Evolutionary conservation across 1,139 yeast genomes (phyloP), one percentile per base, ranked within the genome.

Genomic region (Candida sanyaensis): DNA sequence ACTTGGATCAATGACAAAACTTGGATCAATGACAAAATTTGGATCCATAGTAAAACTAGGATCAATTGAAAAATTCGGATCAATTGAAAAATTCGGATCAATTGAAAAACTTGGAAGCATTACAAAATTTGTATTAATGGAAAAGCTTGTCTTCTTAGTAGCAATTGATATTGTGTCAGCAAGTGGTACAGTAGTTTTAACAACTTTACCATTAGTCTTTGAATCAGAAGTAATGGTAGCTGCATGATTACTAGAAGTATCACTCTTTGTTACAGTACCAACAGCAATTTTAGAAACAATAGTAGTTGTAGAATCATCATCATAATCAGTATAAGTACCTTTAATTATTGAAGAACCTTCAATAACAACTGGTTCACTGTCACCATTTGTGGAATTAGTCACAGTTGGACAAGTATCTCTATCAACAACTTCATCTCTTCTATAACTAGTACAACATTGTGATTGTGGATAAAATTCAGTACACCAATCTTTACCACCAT

Each of bases 401-500:
- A 13, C 39, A 12, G 12, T 47, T 9, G 59, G 58, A 50, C 63
- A 59, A 17, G 42, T 38, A 47, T 56, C 53, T 54, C 62, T 57
- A 13, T 42, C 44, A 12, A 42, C 38, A 27, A 59, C 46, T 38
- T 52, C 58, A 47, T 59, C 62, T 27, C 52, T 50, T 27, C 48
- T 45, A 48, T 47, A 57, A 12, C 50, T 46, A 9, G 52, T 45
- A 43, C 59, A 57, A 40, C 61, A 53, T 49, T 60, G 57, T 36
- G 46, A 44, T 6, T 56, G 34, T 30, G 55, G 59, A 42, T 60
- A 58, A 47, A 56, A 55, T 46, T 54, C 44, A 46, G 53, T 39
- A 46, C 64, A 60, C 62, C 63, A 58, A 52, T 59, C 60, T 45
- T 50, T 51, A 23, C 62, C 62, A 24, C 61, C 63, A 39, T 58